These are phyloP conservation scores for Sugiyamaella marilandica DNA, from an alignment of 805 yeast genomes.

Conservation along the genomic window DNA sequence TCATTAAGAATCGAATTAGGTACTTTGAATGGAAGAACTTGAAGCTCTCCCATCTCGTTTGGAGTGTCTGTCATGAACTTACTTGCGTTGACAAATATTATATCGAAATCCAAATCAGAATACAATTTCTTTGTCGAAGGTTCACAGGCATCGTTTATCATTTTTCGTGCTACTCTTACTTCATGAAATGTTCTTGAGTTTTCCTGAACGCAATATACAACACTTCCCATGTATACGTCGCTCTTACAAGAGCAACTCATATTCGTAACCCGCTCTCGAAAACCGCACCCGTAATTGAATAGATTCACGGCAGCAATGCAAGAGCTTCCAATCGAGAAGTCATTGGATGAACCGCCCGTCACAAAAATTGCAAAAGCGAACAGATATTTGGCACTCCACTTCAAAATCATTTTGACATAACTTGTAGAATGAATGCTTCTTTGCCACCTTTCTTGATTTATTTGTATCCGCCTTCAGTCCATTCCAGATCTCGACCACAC, in stretches of 20 bases:
- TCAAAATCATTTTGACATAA: too few relatives aligned
- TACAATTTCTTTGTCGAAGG: not conserved
- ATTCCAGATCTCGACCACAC: too few relatives aligned
- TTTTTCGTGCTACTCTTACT: not conserved
- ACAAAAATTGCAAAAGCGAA: not conserved
- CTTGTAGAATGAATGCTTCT: too few relatives aligned
- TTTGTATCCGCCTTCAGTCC: too few relatives aligned
- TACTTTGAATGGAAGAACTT: slow-evolving; percentile 8
- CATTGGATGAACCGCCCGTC: not conserved
- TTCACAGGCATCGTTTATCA: slow-evolving; percentile 8
- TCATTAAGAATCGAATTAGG: not conserved
- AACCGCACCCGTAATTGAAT: slow-evolving; percentile 11
- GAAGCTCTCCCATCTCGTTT: not conserved
- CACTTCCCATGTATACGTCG: slow-evolving; percentile 9
- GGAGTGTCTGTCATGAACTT: slow-evolving; percentile 1
- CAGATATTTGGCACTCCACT: not conserved
- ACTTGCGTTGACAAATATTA: slow-evolving; percentile 9
- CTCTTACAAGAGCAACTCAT: slow-evolving; percentile 8
- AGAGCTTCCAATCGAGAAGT: slow-evolving; percentile 5
- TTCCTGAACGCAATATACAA: slow-evolving; percentile 7
- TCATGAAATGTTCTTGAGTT: slow-evolving; percentile 3
- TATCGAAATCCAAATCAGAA: slow-evolving; percentile 9
- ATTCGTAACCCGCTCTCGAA: not conserved
- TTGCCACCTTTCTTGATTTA: too few relatives aligned
- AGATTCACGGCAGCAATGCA: slow-evolving; percentile 11